Evolutionary conservation across 2,329 filamentous ascomycete genomes (phyloP), one percentile per base, ranked within the genome.

Genomic region (Mollisia scopiformis): DNA sequence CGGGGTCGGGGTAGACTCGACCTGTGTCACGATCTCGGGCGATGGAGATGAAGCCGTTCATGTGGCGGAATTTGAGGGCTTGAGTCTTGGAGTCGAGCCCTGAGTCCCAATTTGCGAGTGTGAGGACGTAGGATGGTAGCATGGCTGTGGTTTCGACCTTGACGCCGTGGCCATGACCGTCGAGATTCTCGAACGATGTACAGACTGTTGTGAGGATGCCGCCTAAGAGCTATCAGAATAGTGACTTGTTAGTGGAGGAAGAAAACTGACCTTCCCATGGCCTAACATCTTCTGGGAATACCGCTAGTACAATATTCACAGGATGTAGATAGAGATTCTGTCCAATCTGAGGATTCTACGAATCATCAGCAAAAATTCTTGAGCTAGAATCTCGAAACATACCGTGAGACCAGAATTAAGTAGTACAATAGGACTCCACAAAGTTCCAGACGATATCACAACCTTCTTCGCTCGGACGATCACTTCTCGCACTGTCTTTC

Each of bases 321-420:
- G 93, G 94, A 71, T 98, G 94, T 0, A 97, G 75, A 69, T 95
- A 82, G 3, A 97, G 84, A 69, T 97, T 91, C 7, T 82, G 84
- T 27, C 94, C 94, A 64, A 97, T 89, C 59, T 97, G 88, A 3
- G 82, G 82, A 72, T 96, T 97, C 79, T 72, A 30, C 30, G 54
- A 23, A 35, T n/a, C n/a, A 46, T 69, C 41, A 69, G 63, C 6
- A 30, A 43, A 19, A 2, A 19, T 2, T 31, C 7, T 13, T 35
- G 54, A n/a, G 25, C 6, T 16, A 14, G 23, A 21, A 16, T 37
- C 4, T 3, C 11, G 14, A 30, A 10, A 61, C 63, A 55, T 31
- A 87, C 86, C 72, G 84, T 88, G 53, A 97, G 75, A 1, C 92
- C 92, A 62, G 92, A 96, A 53, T 89, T 88, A 66, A 88, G 78